Conservation (phyloP, 371 early-diverging fungal species). For the Mortierella sp. region DNA sequence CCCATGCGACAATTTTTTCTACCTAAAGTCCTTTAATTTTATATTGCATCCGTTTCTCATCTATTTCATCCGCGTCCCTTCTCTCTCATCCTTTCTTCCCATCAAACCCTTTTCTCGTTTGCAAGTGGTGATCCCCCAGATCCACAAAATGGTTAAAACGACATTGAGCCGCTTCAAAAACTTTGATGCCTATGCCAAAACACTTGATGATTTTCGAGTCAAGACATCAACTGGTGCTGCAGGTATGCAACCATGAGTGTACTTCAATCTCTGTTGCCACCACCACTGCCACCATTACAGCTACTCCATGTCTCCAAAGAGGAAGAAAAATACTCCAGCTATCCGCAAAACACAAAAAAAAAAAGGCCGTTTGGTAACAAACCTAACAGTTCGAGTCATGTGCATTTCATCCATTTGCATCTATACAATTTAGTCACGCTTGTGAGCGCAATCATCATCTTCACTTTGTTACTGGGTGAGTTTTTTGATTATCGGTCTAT, state of each 20-base stretch:
- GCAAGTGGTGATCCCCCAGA: slow-evolving; percentile 1
- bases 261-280: not conserved
- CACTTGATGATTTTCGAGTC: slow-evolving; percentile 94
- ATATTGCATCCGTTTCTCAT: not conserved
- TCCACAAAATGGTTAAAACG: slow-evolving; percentile 35
- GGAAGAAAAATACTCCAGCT: too few species aligned
- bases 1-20: slow-evolving; percentile 26
- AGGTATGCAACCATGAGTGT: slow-evolving; percentile 61
- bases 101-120: slow-evolving; percentile 1
- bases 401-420: not conserved
- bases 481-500: slow-evolving; percentile 82
- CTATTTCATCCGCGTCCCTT: not conserved
- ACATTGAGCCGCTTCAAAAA: slow-evolving; percentile 63
- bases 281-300: not conserved
- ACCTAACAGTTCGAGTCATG: not conserved
- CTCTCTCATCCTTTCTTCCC: not conserved
- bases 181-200: slow-evolving; percentile 97
- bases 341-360: too few species aligned
- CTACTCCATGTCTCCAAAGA: too few species aligned
- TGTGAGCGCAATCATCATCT: slow-evolving; percentile 78
- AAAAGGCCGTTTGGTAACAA: too few species aligned
- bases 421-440: slow-evolving; percentile 76
- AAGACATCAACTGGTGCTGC: slow-evolving; percentile 89
- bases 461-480: slow-evolving; percentile 83
- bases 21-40: slow-evolving; percentile 6